A percentile compares a stretch with the other conserved stretches of the same genome.
Conservation (phyloP, 225 moss, liverwort and hornwort species). For the Thuidium tamariscinum region DNA sequence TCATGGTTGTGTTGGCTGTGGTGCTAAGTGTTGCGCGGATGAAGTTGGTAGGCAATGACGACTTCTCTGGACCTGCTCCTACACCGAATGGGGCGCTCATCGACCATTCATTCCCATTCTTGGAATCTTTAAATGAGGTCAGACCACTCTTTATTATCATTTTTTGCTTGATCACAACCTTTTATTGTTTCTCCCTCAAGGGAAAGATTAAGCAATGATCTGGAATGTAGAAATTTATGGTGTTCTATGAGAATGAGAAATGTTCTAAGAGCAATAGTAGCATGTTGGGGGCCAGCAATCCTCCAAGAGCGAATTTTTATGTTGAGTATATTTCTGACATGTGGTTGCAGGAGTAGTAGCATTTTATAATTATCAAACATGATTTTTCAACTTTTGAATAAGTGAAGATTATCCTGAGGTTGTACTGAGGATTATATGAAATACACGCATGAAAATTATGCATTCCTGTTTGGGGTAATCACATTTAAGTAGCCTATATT, state of each 20-base stretch:
- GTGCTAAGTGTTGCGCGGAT: constrained; percentile 93
- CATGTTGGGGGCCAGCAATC: background rate
- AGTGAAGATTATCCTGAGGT: background rate
- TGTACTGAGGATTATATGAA: background rate
- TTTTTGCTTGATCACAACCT: background rate
- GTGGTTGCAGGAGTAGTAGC: background rate
- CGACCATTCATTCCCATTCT: constrained; percentile 88
- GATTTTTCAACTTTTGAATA: background rate
- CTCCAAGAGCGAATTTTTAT: background rate
- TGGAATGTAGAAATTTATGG: background rate
- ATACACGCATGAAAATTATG: background rate
- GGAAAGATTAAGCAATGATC: background rate
- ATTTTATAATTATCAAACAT: background rate
- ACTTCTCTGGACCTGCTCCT: constrained; percentile 88
- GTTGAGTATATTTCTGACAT: background rate
- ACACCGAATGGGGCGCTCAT: constrained; percentile 64
- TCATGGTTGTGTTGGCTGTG: constrained; percentile 77
- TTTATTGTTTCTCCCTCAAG: background rate
- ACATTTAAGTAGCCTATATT: background rate
- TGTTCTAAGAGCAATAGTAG: background rate
- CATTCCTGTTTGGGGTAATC: background rate
- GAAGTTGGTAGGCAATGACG: constrained; percentile 92
- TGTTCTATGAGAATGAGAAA: background rate
- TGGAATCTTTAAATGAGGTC: constrained; percentile 98
- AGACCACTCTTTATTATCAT: background rate